Percentiles rank a stretch among this genome's conserved stretches.
Evolutionary conservation across 495 filamentous ascomycete genomes (phyloP).

Genomic region (Lophiostoma macrostomum): DNA sequence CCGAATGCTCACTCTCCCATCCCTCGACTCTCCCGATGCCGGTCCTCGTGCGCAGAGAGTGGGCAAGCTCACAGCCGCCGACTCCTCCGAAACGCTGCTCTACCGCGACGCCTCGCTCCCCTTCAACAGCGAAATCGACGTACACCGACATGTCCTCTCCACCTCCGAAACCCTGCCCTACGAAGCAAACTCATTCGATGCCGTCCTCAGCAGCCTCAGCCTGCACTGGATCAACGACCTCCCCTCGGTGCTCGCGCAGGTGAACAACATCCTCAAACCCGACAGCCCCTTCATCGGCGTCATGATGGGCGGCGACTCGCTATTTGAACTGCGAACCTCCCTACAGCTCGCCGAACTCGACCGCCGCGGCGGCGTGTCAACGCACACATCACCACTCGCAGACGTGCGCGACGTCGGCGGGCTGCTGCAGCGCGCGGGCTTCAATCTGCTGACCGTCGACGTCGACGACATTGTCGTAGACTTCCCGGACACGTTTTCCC

Average conservation of each 20-base stretch:
- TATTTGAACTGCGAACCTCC: constrained; percentile 91
- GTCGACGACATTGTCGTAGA: constrained; percentile 96
- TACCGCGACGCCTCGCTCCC: constrained; percentile 74
- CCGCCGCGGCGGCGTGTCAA: constrained; percentile 78
- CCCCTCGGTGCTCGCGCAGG: constrained; percentile 73
- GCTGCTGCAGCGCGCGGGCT: constrained; percentile 79
- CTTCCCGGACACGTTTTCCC: constrained; percentile 84
- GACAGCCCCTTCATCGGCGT: constrained; percentile 90
- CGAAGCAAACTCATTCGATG: constrained; percentile 74
- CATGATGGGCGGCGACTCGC: constrained; percentile 92
- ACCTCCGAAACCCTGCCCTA: constrained; percentile 74
- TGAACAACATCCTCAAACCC: constrained; percentile 80
- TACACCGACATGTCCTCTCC: constrained; percentile 67
- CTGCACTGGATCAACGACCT: constrained; percentile 99
- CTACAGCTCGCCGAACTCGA: constrained; percentile 92
- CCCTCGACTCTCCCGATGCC: constrained; percentile 48
- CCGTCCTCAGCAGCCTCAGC: constrained; percentile 79
- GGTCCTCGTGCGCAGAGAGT: constrained; percentile 67
- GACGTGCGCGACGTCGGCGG: constrained; percentile 91
- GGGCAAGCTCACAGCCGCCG: constrained; percentile 69
- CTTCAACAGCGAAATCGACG: constrained; percentile 69
- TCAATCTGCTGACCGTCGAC: constrained; percentile 94
- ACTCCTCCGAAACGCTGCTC: constrained; percentile 73
- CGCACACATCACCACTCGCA: constrained; percentile 83
- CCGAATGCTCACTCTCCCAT: constrained; percentile 65